These are phyloP conservation scores for Kurtzmaniella cleridarum DNA, from an alignment of 805 yeast genomes.

Conservation along the genomic window DNA sequence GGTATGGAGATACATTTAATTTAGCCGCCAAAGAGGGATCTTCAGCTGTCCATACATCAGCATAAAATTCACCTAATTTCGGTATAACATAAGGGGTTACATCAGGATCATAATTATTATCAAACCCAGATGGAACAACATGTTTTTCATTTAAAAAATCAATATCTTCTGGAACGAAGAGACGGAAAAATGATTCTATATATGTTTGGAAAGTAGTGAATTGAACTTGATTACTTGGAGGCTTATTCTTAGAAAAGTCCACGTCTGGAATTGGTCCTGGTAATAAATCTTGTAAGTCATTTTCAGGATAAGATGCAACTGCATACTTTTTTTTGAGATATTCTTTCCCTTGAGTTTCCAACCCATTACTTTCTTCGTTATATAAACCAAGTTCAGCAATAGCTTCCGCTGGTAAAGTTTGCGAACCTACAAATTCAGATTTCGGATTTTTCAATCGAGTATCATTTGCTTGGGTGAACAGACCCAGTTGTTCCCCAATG, in stretches of 20 bases:
- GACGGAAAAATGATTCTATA: conserved; percentile 79
- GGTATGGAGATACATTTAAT: conserved; percentile 41
- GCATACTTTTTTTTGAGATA: conserved; percentile 72
- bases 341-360: conserved; percentile 67
- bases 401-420: conserved; percentile 62
- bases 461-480: conserved; percentile 48
- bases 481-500: conserved; percentile 34
- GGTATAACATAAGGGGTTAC: conserved; percentile 76
- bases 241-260: conserved; percentile 77
- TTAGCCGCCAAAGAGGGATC: conserved; percentile 47
- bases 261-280: conserved; percentile 87
- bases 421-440: conserved; percentile 68
- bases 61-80: conserved; percentile 75
- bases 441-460: conserved; percentile 65
- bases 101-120: conserved; percentile 54
- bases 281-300: conserved; percentile 64
- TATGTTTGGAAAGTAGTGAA: conserved; percentile 81
- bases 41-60: conserved; percentile 83
- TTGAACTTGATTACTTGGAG: conserved; percentile 79
- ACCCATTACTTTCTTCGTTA: conserved; percentile 52
- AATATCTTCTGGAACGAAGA: conserved; percentile 75
- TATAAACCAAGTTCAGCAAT: conserved; percentile 57
- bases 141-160: conserved; percentile 61
- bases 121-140: conserved; percentile 49
- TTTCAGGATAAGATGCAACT: conserved; percentile 84